Base-by-base conservation (phyloP, 108 stramenopile species). In the Cyclotella choctawhatcheeana region DNA sequence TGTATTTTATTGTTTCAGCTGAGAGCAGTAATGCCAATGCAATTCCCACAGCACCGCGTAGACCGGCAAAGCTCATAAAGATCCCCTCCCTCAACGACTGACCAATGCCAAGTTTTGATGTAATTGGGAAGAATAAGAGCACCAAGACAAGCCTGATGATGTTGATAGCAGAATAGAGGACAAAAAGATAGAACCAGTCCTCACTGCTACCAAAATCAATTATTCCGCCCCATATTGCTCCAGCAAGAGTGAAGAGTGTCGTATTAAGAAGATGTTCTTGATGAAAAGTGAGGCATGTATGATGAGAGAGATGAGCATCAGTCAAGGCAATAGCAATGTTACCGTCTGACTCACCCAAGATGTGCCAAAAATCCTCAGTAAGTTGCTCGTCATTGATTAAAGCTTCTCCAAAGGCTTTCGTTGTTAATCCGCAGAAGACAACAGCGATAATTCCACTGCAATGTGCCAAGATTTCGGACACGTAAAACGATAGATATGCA, bases 241-340 rank as follows among this genome's bases (percentile, higher is more conserved):
- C 97, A 25, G 94, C 96, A 20, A 99, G 68, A 22, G 93, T 81
- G 71, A 98, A 99, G 13, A 98, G 77, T 7, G 93, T 55, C 10
- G 98, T 97, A 73, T 97, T 97, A 27, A 93, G 78, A 22, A 95
- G 43, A 70, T 94, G 94, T 58, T 94, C n/a, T n/a, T n/a, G n/a
- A n/a, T n/a, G n/a, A n/a, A n/a, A n/a, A n/a, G n/a, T n/a, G n/a
- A n/a, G n/a, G n/a, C n/a, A n/a, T n/a, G n/a, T n/a, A 91, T 37
- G 91, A 26, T 2, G 95, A 0, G 55, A 47, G 87, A 91, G 87
- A 65, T 93, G 88, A 21, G 77, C 77, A 68, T 90, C 81, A 80
- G 94, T 73, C 52, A 88, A 44, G 20, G 81, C 63, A 20, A 64
- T 37, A 31, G 90, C 79, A 56, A n/a, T n/a, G n/a, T n/a, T n/a